Evolutionary conservation across 768 basidiomycete species (phyloP).

Genomic region (Paxillus ammoniavirescens): DNA sequence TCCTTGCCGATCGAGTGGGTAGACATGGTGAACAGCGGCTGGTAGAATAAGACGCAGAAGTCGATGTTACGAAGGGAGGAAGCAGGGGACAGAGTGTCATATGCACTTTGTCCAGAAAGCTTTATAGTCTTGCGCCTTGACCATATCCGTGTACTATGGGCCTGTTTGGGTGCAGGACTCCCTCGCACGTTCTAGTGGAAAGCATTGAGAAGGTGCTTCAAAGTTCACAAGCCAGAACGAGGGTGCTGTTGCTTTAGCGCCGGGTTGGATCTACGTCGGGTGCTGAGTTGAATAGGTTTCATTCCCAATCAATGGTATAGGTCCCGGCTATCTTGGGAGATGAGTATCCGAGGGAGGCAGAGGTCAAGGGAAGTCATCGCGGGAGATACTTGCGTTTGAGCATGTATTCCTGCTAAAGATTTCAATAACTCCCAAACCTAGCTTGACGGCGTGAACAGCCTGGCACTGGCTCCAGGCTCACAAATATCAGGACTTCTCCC

Average conservation of each 20-base stretch:
- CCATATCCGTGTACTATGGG: neutral
- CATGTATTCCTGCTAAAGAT: neutral
- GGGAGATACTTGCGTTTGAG: neutral
- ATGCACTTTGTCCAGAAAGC: neutral
- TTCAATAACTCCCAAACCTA: too few species aligned
- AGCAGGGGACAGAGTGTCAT: neutral
- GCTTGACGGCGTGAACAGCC: too few species aligned
- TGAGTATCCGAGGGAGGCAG: neutral
- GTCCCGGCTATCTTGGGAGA: constrained; percentile 11
- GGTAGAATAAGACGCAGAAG: neutral
- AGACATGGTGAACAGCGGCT: constrained; percentile 14
- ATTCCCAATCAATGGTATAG: constrained; percentile 12
- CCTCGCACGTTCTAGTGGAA: constrained; percentile 4
- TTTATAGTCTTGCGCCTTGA: constrained; percentile 15
- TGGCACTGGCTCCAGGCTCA: neutral
- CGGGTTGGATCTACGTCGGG: constrained; percentile 4
- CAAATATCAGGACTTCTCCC: neutral
- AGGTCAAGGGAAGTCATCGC: constrained; percentile 1
- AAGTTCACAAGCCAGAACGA: constrained; percentile 7
- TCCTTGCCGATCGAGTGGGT: constrained; percentile 23
- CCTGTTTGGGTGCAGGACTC: neutral
- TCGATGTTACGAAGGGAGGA: neutral
- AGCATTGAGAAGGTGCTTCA: neutral
- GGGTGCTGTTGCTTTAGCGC: constrained; percentile 3
- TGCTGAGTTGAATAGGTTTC: constrained; percentile 2